These are phyloP conservation scores for Tylopilus sp. DNA, from an alignment of 1,284 basidiomycete species.

Conservation along the genomic window DNA sequence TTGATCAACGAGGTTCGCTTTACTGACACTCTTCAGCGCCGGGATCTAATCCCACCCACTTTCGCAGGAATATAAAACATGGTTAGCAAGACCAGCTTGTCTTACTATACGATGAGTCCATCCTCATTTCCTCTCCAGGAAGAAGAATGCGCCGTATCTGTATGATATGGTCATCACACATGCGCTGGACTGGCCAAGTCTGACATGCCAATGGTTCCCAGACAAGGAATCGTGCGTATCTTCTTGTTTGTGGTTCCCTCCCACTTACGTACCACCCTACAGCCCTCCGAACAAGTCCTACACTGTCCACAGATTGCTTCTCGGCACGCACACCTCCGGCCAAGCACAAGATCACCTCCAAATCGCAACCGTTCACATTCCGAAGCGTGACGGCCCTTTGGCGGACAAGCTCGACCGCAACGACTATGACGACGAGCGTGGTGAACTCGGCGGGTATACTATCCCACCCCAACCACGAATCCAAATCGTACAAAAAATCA, in stretches of 20 bases:
- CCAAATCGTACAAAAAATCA: conserved; percentile 91
- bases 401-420: conserved; percentile 73
- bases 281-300: conserved; percentile 88
- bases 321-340: conserved; percentile 97
- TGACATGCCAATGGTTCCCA: conserved; percentile 99
- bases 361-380: conserved; percentile 92
- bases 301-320: conserved; percentile 87
- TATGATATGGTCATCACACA: conserved; percentile 98
- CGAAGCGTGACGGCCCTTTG: conserved; percentile 66
- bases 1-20: conserved; percentile 82
- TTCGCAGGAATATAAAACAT: conserved; percentile 77
- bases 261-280: conserved; percentile 1
- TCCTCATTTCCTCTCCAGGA: conserved; percentile 50
- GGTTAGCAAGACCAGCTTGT: conserved; percentile 41
- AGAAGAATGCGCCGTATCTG: conserved; percentile 96
- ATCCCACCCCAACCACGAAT: conserved; percentile 78
- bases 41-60: conserved; percentile 13
- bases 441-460: conserved; percentile 85
- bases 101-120: conserved; percentile 3
- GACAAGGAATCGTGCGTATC: conserved; percentile 84
- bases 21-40: neutral
- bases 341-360: conserved; percentile 95
- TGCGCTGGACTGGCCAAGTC: conserved; percentile 95
- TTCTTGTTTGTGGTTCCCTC: neutral
- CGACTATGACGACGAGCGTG: conserved; percentile 91